Base-by-base conservation (phyloP, 1,139 yeast species). In the Hansenula lynferdii region DNA sequence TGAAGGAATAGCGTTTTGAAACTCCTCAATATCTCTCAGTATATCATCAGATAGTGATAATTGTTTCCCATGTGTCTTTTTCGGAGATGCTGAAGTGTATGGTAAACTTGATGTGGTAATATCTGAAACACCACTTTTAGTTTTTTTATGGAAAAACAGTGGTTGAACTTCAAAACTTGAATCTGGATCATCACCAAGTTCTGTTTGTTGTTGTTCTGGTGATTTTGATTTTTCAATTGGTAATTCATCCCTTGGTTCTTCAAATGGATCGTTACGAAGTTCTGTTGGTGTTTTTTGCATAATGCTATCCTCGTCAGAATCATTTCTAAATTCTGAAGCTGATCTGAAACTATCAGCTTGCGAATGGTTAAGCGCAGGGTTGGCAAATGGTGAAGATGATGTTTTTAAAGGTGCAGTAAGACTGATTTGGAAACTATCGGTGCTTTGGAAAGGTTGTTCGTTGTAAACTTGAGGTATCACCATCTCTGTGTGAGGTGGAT, bases 1-100 rank as follows among this genome's bases (percentile, higher is more conserved):
- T 1, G 38, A 14, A 1, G 40, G 16, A 5, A 33, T 42, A 12
- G 39, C 42, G 5, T 42, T 40, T 35, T 51, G 52, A 35, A 45
- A 53, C 6, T 40, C 45, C 18, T 53, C 54, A 12, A 53, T 50
- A 28, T 53, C 55, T 35, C 48, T 44, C 42, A 53, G 26, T 5
- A 53, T 42, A 34, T 51, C 56, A 41, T 53, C 57, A 8, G 54
- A 48, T 14, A 53, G 35, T 1, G 57, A 53, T 4, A 51, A 34
- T 30, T 51, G 45, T 26, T 50, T 51, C 34, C 39, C 44, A 34
- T 51, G 55, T 1, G 36, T 34, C 17, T 25, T 28, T 9, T 18
- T 30, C 15, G 18, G 20, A 8, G 27, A 18, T 9, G 38, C 28
- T 16, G 16, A 3, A 6, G 12, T 22, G 15, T 28, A 14, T 26